Evolutionary conservation across 441 rosid genomes (phyloP).

Genomic region (Aleurites moluccanus): DNA sequence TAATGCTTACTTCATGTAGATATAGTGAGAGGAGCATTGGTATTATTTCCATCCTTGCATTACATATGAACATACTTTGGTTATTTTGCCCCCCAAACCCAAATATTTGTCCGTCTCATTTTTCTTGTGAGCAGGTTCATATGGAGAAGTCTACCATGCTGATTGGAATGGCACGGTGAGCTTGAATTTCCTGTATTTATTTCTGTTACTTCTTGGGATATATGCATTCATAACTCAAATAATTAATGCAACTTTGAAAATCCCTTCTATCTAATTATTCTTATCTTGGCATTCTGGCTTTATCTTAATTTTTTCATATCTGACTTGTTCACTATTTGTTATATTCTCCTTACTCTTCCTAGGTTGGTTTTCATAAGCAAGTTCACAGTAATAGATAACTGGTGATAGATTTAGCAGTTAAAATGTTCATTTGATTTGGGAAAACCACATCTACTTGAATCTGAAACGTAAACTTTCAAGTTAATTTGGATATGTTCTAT

Average conservation of each 20-base stretch:
- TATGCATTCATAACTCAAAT: not conserved
- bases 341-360: not conserved
- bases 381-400: not conserved
- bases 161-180: slow-evolving; percentile 99
- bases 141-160: slow-evolving; percentile 98
- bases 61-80: not conserved
- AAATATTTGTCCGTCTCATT: not conserved
- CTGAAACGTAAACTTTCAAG: not conserved
- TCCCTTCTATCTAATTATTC: not conserved
- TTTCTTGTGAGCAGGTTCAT: slow-evolving; percentile 69
- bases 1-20: not conserved
- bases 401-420: not conserved
- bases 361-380: not conserved
- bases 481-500: not conserved
- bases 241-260: slow-evolving; percentile 4
- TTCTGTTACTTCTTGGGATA: not conserved
- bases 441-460: not conserved
- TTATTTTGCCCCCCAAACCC: not conserved
- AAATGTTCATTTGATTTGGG: not conserved
- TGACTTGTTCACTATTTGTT: not conserved
- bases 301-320: not conserved
- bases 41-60: slow-evolving; percentile 10
- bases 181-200: slow-evolving; percentile 22
- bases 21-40: not conserved
- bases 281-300: not conserved